phyloP scores from a whole-genome alignment of 192 early-diverging fungal genomes.

The Phlyctochytrium arcticum region DNA sequence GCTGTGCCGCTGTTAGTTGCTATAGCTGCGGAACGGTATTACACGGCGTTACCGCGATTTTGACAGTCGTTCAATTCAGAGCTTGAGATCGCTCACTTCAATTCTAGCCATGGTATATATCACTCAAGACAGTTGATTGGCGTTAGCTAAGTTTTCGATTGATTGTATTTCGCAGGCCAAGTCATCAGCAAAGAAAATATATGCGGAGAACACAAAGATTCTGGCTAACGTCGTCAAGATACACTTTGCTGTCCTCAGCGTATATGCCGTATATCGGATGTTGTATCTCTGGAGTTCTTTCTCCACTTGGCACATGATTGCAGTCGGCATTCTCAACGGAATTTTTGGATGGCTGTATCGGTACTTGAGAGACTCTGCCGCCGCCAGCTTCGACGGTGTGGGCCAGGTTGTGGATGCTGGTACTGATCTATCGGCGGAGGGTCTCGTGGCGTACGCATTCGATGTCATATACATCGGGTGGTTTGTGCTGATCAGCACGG shows the following conservation, averaged over 20 bases:
- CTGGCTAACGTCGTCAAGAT: slow-evolving; percentile 48
- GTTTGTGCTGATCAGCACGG: slow-evolving; percentile 66
- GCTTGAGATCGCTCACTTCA: too few species aligned
- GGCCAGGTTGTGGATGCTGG: slow-evolving; percentile 45
- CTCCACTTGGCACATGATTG: slow-evolving; percentile 34
- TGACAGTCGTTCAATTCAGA: too few species aligned
- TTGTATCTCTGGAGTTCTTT: slow-evolving; percentile 50
- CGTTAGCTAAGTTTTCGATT: too few species aligned
- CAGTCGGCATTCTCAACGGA: slow-evolving; percentile 41
- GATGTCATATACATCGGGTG: slow-evolving; percentile 83
- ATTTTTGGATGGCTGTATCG: slow-evolving; percentile 47
- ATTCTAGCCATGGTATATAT: too few species aligned
- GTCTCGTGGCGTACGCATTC: slow-evolving; percentile 68
- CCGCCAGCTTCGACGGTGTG: slow-evolving; percentile 37
- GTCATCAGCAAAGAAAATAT: slow-evolving; percentile 60
- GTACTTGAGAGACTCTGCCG: slow-evolving; percentile 40
- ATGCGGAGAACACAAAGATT: slow-evolving; percentile 49
- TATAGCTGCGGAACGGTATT: too few species aligned
- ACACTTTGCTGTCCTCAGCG: slow-evolving; percentile 50
- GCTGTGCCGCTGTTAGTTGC: too few species aligned
- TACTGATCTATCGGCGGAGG: slow-evolving; percentile 43
- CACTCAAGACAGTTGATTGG: too few species aligned
- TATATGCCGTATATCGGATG: slow-evolving; percentile 55
- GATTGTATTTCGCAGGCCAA: slow-evolving; percentile 53
- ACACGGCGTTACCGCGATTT: too few species aligned